Evolutionary conservation across 768 basidiomycete species (phyloP).

Genomic region (Leucosporidium creatinivorum): DNA sequence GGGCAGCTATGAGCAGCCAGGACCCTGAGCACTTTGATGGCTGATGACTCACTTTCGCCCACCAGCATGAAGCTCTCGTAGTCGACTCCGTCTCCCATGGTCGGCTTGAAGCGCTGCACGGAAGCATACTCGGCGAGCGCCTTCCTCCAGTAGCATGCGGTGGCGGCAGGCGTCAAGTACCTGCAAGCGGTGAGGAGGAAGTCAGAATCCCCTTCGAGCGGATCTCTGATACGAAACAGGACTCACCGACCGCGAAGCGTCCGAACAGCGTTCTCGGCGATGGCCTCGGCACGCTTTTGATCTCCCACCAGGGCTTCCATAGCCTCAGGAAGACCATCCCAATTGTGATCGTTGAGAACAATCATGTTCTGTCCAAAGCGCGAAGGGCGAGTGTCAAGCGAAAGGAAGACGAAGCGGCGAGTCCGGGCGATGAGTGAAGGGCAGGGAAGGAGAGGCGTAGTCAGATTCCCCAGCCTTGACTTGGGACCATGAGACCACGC

Average conservation of each 20-base stretch:
- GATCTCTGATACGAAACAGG: no score
- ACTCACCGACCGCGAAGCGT: not conserved
- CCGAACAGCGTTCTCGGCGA: not conserved
- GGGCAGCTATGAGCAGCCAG: no score
- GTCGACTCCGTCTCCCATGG: not conserved
- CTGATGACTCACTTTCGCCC: not conserved
- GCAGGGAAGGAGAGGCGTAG: not conserved
- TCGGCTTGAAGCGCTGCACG: not conserved
- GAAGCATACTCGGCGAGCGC: not conserved
- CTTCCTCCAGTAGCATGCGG: not conserved
- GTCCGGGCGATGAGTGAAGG: not conserved
- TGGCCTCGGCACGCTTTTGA: not conserved
- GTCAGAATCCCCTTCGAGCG: no score
- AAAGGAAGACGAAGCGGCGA: not conserved
- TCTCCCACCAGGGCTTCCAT: not conserved
- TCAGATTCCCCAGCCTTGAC: no score
- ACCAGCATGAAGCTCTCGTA: not conserved
- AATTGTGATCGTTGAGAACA: not conserved
- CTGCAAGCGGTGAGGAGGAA: not conserved
- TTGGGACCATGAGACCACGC: no score
- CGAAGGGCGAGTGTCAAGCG: no score
- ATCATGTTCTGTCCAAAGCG: not conserved
- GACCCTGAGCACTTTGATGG: no score
- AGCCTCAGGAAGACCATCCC: not conserved
- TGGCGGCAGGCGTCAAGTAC: not conserved